Base-by-base conservation (phyloP, 2,329 filamentous ascomycete species). In the Mycocentrospora acerina region DNA sequence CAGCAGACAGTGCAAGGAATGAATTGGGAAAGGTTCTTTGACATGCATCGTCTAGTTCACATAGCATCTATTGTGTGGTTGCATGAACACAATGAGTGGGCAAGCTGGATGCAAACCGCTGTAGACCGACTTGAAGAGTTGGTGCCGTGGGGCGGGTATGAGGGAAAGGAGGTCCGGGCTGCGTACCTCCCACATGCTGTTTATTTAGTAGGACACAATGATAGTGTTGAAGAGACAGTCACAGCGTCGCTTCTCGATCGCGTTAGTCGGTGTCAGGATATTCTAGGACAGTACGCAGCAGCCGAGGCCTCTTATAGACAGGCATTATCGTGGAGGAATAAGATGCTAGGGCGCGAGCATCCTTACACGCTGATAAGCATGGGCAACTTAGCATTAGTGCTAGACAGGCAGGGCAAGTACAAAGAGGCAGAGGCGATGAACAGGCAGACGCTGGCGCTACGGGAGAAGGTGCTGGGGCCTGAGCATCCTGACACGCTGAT, bases 41-140 rank as follows among this genome's bases (percentile, higher is more conserved):
- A 64, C 26, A 53, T 68, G 31, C 60, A 68, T 49, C 44, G 53
- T 18, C 53, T 70, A 10, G 64, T 70, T 7, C 58, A 64, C 35
- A 41, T 69, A 15, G 61, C 60, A 6, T 62, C 52, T 17, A 34
- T 51, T 18, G 57, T 48, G 32, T 70, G 65, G 66, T 40, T 71
- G 4, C 32, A 45, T 15, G 39, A 42, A 15, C 32, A 67, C 13
- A 32, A 35, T 5, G 7, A 39, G 27, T 34, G 53, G 15, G n/a
- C 3, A 18, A 7, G 29, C 13, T 60, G 47, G 47, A 53, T 32
- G 13, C n/a, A n/a, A n/a, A n/a, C n/a, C n/a, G n/a, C n/a, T n/a
- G n/a, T n/a, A n/a, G n/a, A n/a, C n/a, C n/a, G n/a, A n/a, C n/a
- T n/a, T n/a, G n/a, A n/a, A n/a, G n/a, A n/a, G n/a, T n/a, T n/a